Base-by-base conservation (phyloP, 805 yeast species). In the Wickerhamomyces sydowiorum region DNA sequence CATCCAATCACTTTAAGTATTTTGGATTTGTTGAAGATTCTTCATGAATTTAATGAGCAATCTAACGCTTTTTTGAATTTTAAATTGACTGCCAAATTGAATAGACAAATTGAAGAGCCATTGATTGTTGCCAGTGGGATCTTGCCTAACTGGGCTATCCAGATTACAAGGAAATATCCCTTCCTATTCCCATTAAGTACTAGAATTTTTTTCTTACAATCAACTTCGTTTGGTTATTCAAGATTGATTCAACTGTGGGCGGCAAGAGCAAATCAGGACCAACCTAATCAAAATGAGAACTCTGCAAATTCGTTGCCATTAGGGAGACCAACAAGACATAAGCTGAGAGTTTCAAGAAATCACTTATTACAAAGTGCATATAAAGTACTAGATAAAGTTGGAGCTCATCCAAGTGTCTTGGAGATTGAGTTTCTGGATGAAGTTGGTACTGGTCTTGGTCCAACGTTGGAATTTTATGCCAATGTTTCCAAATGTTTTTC, bases 391-490 rank as follows among this genome's bases (percentile, higher is more conserved):
- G 82, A 79, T 35, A 66, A 76, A 38, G 83, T 87, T 58, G 95
- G 93, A 0, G 65, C 85, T 0, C 73, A 82, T n/a, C 89, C 96
- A 1, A 83, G 88, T 23, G 69, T 86, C 5, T 64, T 91, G 19
- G 98, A 91, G 53, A 80, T 93, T 42, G 96, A 90, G 58, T 91
- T 85, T 54, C 78, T 73, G 48, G 89, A 83, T 49, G 99, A 91
- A 59, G 96, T 75, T 7, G 99, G 98, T n/a, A 82, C 96, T 0
- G 99, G 99, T 0, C 65, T 89, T 36, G 99, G 99, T 0, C 99
- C 99, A 4, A 91, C 99, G 0, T 68, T 90, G 48, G 99, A 91
- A 61, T 91, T 93, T 56, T 91, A 88, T 56, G 80, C 97, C 0
- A 67, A 72, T 14, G 88, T 86, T 2, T 88, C 96, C 0, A 77